phyloP scores from a whole-genome alignment of 108 stramenopile genomes.

The Cylindrotheca closterium region DNA sequence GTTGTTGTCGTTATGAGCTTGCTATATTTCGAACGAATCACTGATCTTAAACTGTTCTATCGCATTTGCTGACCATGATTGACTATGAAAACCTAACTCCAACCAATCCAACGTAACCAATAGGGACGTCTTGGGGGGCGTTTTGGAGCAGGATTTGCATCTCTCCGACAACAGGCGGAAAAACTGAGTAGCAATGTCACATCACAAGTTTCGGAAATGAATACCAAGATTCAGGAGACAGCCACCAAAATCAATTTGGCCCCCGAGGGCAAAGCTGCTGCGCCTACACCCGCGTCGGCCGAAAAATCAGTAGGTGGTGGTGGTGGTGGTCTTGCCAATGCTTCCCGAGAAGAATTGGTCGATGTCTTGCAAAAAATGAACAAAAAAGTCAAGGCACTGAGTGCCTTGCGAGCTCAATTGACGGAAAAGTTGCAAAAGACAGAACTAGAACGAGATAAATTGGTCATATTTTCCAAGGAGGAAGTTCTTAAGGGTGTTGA shows the following conservation, averaged over 20 bases:
- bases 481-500: slow-evolving; percentile 59
- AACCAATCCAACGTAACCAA: neutral
- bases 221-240: slow-evolving; percentile 24
- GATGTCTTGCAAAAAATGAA: slow-evolving; percentile 83
- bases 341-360: slow-evolving; percentile 69
- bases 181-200: slow-evolving; percentile 31
- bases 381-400: slow-evolving; percentile 76
- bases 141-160: slow-evolving; percentile 19
- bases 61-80: neutral
- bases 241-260: slow-evolving; percentile 2
- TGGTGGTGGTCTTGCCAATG: slow-evolving; percentile 16
- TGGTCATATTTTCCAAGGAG: slow-evolving; percentile 50
- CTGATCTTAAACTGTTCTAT: neutral
- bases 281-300: neutral
- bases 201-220: slow-evolving; percentile 35
- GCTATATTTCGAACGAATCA: neutral
- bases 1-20: too few relatives aligned
- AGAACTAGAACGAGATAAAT: slow-evolving; percentile 51
- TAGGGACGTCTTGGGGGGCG: slow-evolving; percentile 11
- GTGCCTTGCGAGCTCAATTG: slow-evolving; percentile 50
- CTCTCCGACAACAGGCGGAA: slow-evolving; percentile 27
- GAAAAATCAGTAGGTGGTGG: neutral
- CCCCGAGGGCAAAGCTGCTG: neutral
- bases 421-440: slow-evolving; percentile 51
- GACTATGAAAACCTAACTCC: neutral